phyloP scores from a whole-genome alignment of 1,139 yeast species.

The Taphrina pruni region DNA sequence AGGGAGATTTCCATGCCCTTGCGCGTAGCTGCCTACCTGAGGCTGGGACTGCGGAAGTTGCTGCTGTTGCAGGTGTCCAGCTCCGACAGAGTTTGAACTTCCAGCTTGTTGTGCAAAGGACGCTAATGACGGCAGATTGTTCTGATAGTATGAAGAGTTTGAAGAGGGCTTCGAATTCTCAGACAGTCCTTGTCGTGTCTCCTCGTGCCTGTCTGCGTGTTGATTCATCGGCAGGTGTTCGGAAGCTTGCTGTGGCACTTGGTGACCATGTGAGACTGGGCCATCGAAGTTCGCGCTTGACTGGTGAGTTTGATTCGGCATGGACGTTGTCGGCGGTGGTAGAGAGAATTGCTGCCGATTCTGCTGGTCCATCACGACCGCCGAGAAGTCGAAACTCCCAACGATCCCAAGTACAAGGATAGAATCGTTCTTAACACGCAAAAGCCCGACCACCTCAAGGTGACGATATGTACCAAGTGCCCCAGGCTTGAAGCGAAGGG shows the following conservation, averaged over 20 bases:
- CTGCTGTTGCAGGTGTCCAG: slow-evolving; percentile 16
- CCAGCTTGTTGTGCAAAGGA: slow-evolving; percentile 19
- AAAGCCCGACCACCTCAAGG: neutral
- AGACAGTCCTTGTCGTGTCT: neutral
- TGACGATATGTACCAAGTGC: slow-evolving; percentile 8
- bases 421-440: too few species aligned
- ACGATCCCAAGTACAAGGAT: too few species aligned
- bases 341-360: slow-evolving; percentile 19
- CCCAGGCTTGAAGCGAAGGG: slow-evolving; percentile 17
- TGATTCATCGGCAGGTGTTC: neutral
- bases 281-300: slow-evolving; percentile 10
- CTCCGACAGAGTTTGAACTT: neutral
- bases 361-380: slow-evolving; percentile 28
- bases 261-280: neutral
- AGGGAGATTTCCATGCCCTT: slow-evolving; percentile 12
- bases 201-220: slow-evolving; percentile 13
- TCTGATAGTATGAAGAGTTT: slow-evolving; percentile 8
- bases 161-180: neutral
- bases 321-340: slow-evolving; percentile 21
- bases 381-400: neutral
- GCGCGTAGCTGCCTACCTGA: neutral
- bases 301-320: slow-evolving; percentile 16
- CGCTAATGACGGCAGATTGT: slow-evolving; percentile 19
- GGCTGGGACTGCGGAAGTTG: slow-evolving; percentile 3
- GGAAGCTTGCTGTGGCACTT: neutral